Evolutionary conservation across 257 asterid genomes (phyloP).

Genomic region (Avicennia marina): DNA sequence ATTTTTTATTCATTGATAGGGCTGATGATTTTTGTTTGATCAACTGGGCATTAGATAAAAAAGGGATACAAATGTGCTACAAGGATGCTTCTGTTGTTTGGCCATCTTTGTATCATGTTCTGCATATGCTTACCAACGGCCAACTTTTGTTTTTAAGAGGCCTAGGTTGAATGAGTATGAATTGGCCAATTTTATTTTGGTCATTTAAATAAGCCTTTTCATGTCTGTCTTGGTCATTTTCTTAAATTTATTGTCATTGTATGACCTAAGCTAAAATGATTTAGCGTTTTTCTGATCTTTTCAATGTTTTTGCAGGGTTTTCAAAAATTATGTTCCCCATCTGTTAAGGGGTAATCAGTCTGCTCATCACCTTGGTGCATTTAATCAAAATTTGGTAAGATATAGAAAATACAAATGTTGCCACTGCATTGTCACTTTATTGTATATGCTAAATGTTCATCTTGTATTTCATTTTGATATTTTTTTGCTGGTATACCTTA

Average conservation of each 20-base stretch:
- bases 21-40: too few relatives aligned
- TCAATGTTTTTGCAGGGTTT: constrained; percentile 60
- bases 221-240: too few relatives aligned
- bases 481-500: background rate
- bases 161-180: too few relatives aligned
- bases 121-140: too few relatives aligned
- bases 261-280: constrained; percentile 4
- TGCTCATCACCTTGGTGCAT: constrained; percentile 43
- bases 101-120: too few relatives aligned
- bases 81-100: too few relatives aligned
- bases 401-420: constrained; percentile 8
- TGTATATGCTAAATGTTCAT: constrained; percentile 11
- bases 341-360: constrained; percentile 53
- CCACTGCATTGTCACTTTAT: background rate
- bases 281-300: constrained; percentile 7
- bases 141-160: too few relatives aligned
- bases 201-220: constrained; percentile 2
- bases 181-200: background rate
- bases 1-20: too few relatives aligned
- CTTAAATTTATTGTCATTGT: constrained; percentile 3
- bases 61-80: too few relatives aligned
- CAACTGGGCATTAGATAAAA: too few relatives aligned
- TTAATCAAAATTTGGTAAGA: constrained; percentile 69
- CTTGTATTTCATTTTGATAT: background rate
- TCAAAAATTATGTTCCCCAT: constrained; percentile 71